Base-by-base conservation (phyloP, 805 yeast species). In the Teunomyces funiuensis region DNA sequence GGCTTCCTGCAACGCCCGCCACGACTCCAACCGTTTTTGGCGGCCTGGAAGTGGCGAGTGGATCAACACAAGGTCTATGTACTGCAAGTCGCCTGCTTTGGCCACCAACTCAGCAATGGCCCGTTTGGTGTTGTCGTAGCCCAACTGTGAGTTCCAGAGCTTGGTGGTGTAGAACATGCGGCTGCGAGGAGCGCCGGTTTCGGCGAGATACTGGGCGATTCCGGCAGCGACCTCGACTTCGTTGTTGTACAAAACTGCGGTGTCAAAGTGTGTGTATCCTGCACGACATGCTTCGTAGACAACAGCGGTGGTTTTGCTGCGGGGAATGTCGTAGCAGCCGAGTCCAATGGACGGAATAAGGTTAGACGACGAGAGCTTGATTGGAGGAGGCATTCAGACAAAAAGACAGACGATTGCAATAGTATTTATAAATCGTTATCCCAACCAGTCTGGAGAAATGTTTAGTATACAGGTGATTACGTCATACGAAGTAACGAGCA, bases 241-340 rank as follows among this genome's bases (percentile, higher is more conserved):
- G 56, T 82, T 83, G 2, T 76, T 76, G 58, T 86, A 86, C 45
- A 73, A 71, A 57, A 78, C 77, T 2, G 93, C 93, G 7, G 89
- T 79, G 59, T 85, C 95, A 50, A 85, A 81, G 57, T 82, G 88
- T 46, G 82, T 73, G 60, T 82, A 82, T 8, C 90, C 90, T 6
- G 71, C 66, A 54, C 78, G 71, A 44, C 83, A 66, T 10, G 90
- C 91, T 31, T 74, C 69, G 49, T 69, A 70, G 10, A 83, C 83
- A 18, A 74, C 56, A 6, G 61, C 55, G 1, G 58, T 47, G 1
- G 79, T 73, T 17, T 36, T 44, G n/a, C 54, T 49, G 11, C 40
- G 37, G 6, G 71, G 61, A 7, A 71, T 53, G 23, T 69, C 69
- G 66, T 77, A 76, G 19, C 76, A 66, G 1, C 83, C 83, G 19